phyloP scores from a whole-genome alignment of 768 basidiomycete species.

The Tubosaeta sp. region DNA sequence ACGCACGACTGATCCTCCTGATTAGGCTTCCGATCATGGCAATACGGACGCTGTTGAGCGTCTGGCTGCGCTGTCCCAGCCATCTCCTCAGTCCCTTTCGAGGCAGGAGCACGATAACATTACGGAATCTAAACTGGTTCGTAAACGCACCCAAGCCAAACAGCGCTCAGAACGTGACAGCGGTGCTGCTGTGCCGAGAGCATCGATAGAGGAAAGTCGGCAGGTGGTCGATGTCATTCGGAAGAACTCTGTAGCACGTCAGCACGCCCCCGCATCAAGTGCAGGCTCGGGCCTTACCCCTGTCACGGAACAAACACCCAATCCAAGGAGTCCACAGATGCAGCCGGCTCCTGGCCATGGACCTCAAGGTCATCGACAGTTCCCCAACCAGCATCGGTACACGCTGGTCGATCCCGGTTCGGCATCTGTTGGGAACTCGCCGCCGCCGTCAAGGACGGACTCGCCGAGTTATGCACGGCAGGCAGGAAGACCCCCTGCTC shows the following conservation, averaged over 20 bases:
- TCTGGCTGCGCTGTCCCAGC: slow-evolving; percentile 60
- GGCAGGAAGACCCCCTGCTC: slow-evolving; percentile 31
- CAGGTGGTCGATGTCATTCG: slow-evolving; percentile 54
- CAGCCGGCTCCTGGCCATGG: slow-evolving; percentile 1
- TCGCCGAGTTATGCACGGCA: slow-evolving; percentile 26
- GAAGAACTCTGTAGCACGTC: slow-evolving; percentile 40
- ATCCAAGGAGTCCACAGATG: slow-evolving; percentile 1
- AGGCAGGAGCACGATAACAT: slow-evolving; percentile 76
- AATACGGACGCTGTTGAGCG: slow-evolving; percentile 80
- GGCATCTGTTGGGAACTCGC: slow-evolving; percentile 2
- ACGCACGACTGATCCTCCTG: not conserved
- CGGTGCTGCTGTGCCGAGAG: slow-evolving; percentile 1
- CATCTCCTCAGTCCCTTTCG: slow-evolving; percentile 61
- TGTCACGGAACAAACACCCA: slow-evolving; percentile 14
- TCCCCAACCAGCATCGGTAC: slow-evolving; percentile 42
- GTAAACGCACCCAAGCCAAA: slow-evolving; percentile 74
- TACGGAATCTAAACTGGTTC: slow-evolving; percentile 75
- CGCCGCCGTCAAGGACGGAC: slow-evolving; percentile 15
- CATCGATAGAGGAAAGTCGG: slow-evolving; percentile 32
- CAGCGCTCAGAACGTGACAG: slow-evolving; percentile 41
- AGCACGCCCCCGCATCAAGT: slow-evolving; percentile 10
- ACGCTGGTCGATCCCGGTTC: slow-evolving; percentile 42
- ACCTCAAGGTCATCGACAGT: slow-evolving; percentile 20
- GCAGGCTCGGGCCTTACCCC: slow-evolving; percentile 7
- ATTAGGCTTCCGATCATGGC: slow-evolving; percentile 68